phyloP scores from a whole-genome alignment of 2,329 filamentous ascomycete genomes.

The Fusarium algeriense region DNA sequence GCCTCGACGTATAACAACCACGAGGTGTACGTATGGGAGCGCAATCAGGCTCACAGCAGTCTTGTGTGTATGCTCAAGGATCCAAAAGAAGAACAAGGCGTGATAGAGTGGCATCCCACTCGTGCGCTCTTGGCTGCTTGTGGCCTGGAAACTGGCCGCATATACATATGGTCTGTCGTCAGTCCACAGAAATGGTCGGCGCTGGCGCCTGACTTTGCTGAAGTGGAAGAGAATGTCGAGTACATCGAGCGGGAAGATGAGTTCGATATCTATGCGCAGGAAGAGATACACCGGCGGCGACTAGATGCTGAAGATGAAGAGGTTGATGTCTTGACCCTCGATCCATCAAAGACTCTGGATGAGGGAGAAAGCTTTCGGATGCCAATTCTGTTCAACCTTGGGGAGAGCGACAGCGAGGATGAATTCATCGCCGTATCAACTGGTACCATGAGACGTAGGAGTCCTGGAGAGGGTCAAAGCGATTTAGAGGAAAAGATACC shows the following conservation, averaged over 20 bases:
- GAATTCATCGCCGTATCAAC: constrained; percentile 77
- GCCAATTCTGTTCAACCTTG: constrained; percentile 92
- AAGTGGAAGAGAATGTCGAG: constrained; percentile 98
- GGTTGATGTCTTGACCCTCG: constrained; percentile 87
- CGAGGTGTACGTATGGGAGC: constrained; percentile 98
- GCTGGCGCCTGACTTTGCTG: constrained; percentile 93
- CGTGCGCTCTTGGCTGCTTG: constrained; percentile 90
- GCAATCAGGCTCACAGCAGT: constrained; percentile 79
- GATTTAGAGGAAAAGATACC: constrained; percentile 60
- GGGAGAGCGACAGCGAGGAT: constrained; percentile 95
- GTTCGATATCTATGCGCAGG: constrained; percentile 96
- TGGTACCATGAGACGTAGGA: constrained; percentile 89
- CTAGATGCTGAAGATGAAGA: constrained; percentile 94
- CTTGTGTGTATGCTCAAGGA: constrained; percentile 97
- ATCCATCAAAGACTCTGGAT: constrained; percentile 72
- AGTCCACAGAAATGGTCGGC: constrained; percentile 98
- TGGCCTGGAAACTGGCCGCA: constrained; percentile 89
- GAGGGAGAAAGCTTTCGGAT: constrained; percentile 81
- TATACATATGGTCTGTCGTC: constrained; percentile 96
- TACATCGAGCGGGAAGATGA: constrained; percentile 97
- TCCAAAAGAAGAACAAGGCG: constrained; percentile 94
- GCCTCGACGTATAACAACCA: constrained; percentile 99
- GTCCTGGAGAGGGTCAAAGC: constrained; percentile 78
- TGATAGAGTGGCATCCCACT: constrained; percentile 96
- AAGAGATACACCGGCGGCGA: constrained; percentile 91